These are phyloP conservation scores for Coniochaeta hoffmannii DNA, from an alignment of 2,329 filamentous ascomycete species.

Conservation along the genomic window DNA sequence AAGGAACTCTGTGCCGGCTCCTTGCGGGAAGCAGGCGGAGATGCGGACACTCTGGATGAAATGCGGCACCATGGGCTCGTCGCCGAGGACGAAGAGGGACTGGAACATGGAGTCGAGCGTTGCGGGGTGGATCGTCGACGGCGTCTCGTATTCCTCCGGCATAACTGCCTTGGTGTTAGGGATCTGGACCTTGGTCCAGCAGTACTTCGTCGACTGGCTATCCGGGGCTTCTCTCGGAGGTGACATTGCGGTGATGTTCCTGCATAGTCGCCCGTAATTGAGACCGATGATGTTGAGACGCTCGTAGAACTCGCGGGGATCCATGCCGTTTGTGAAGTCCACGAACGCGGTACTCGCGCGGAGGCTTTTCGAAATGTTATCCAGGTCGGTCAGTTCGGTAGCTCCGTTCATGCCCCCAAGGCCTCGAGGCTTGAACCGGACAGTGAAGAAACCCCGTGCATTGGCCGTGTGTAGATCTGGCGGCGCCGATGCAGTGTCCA, in stretches of 20 bases:
- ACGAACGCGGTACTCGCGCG: constrained; percentile 13
- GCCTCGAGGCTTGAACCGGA: constrained; percentile 17
- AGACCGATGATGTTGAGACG: constrained; percentile 41
- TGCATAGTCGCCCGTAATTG: constrained; percentile 43
- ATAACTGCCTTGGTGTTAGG: constrained; percentile 44
- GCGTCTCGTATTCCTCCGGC: constrained; percentile 45
- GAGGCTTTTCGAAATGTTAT: constrained; percentile 9
- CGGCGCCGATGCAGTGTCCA: constrained; percentile 10
- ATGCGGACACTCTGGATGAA: constrained; percentile 37
- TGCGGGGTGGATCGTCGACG: constrained; percentile 49
- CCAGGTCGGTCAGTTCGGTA: neutral
- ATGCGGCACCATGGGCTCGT: constrained; percentile 41
- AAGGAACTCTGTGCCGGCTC: constrained; percentile 24
- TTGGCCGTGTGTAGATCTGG: constrained; percentile 31
- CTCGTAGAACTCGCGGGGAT: constrained; percentile 38
- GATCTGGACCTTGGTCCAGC: constrained; percentile 28
- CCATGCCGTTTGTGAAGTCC: constrained; percentile 19
- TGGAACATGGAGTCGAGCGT: constrained; percentile 52
- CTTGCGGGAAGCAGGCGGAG: constrained; percentile 27
- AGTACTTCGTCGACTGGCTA: neutral
- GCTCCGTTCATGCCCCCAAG: constrained; percentile 7
- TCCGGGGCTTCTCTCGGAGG: neutral
- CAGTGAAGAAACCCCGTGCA: constrained; percentile 23
- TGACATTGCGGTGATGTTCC: constrained; percentile 34
- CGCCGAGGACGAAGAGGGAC: constrained; percentile 36